Evolutionary conservation across 768 basidiomycete genomes (phyloP), one percentile per base, ranked within the genome.

Genomic region (Epithele typhae): DNA sequence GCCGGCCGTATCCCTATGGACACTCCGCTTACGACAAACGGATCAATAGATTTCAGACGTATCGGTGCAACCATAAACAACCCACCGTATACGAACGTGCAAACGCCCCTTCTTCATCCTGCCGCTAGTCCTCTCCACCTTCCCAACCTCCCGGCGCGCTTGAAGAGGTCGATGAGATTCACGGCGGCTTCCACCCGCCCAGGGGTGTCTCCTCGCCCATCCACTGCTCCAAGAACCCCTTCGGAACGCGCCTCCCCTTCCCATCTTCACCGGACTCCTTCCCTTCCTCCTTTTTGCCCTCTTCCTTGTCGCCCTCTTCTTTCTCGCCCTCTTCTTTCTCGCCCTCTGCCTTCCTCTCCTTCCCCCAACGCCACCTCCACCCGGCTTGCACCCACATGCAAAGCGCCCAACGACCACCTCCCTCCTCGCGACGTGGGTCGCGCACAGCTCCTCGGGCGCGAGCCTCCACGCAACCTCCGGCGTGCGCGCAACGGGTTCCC

Each of bases 311-410:
- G 7, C 27, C 27, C 27, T 7, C 27, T 7, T 30, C 27, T 14
- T 30, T 30, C 8, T 7, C 27, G 27, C 14, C 27, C 27, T 14
- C 27, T 14, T 14, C 27, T 7, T 14, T 14, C 27, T 30, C 27
- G 14, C 7, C 8, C 27, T 30, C 27, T 51, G 37, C 44, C 37
- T 22, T 27, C 24, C 40, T 11, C 52, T 39, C 61, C 42, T 21
- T 64, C 2, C n/a, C 65, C 61, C 24, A 87, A 60, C 4, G 72
- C 78, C 37, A 73, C 71, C 59, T 87, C 84, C 11, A 80, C 84
- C 32, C 69, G 57, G 3, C 77, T 74, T 25, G 85, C 67, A 55
- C 75, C 69, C 18, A 68, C 61, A 46, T 84, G 83, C 5, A 79
- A 35, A 12, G 11, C 25, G 52, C 61, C 64, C 25, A 83, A 63